These are phyloP conservation scores for Tetragonia tetragonoides DNA, from an alignment of 148 eudicot species.

Conservation along the genomic window DNA sequence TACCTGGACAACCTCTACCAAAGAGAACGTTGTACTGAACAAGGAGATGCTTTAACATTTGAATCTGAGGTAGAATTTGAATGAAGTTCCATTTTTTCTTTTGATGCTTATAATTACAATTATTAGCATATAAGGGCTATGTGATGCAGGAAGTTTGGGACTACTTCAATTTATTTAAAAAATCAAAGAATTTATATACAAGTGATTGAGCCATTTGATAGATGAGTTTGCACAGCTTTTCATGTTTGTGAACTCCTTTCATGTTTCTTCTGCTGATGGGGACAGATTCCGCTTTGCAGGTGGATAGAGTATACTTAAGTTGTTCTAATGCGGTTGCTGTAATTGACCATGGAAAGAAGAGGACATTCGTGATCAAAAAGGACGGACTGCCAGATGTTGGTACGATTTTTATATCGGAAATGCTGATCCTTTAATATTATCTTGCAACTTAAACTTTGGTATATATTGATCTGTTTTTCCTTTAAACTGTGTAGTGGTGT, in stretches of 20 bases:
- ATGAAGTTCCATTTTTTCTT: background rate
- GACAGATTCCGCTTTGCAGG: constrained; percentile 35
- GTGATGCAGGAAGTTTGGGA: background rate
- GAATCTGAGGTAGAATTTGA: constrained; percentile 62
- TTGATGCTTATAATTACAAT: background rate
- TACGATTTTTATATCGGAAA: constrained; percentile 25
- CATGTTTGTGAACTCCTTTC: background rate
- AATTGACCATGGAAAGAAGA: constrained; percentile 78
- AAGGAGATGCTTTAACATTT: constrained; percentile 87
- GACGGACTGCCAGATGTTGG: constrained; percentile 85
- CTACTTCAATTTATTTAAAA: background rate
- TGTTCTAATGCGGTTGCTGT: constrained; percentile 65
- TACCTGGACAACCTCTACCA: constrained; percentile 62
- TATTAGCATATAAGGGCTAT: background rate
- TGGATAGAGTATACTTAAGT: constrained; percentile 72
- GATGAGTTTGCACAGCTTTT: background rate
- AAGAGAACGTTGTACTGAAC: constrained; percentile 67
- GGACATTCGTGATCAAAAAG: constrained; percentile 70
- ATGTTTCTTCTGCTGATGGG: background rate
- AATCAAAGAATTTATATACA: background rate
- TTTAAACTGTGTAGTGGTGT: constrained; percentile 46
- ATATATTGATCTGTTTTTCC: background rate
- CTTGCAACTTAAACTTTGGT: no score
- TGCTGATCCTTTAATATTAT: no score
- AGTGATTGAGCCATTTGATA: background rate